Evolutionary conservation across 1,284 basidiomycete species (phyloP).

Genomic region (Ustilago curta): DNA sequence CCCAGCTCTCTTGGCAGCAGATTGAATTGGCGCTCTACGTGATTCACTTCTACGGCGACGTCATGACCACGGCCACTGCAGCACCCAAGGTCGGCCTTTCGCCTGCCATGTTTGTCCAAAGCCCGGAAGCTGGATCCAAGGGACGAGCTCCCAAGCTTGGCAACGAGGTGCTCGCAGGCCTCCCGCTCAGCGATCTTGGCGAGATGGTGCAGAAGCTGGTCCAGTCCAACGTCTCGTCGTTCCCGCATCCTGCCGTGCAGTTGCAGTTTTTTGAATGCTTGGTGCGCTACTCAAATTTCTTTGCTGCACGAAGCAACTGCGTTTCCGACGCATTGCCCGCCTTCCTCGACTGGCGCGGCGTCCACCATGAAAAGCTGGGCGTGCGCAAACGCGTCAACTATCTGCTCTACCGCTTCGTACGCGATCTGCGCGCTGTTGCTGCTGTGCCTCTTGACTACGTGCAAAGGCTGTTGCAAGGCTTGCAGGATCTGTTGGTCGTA

Average conservation of each 20-base stretch:
- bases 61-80: conserved; percentile 61
- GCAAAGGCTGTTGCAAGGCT: conserved; percentile 68
- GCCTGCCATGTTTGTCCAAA: conserved; percentile 63
- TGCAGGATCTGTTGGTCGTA: conserved; percentile 72
- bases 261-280: conserved; percentile 94
- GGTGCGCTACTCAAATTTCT: conserved; percentile 93
- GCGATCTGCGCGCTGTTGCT: conserved; percentile 77
- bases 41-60: conserved; percentile 91
- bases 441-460: conserved; percentile 83
- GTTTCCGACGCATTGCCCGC: conserved; percentile 79
- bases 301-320: conserved; percentile 85
- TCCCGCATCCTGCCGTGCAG: conserved; percentile 87
- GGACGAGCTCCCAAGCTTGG: conserved; percentile 55
- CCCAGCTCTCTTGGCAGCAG: conserved; percentile 85
- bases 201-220: conserved; percentile 88
- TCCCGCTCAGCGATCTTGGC: conserved; percentile 88
- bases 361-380: conserved; percentile 81
- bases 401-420: conserved; percentile 92
- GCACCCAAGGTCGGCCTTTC: conserved; percentile 64
- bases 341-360: conserved; percentile 88
- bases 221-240: conserved; percentile 83
- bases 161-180: conserved; percentile 50
- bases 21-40: conserved; percentile 92
- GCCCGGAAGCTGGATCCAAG: conserved; percentile 56
- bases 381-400: conserved; percentile 88